Evolutionary conservation across 2,329 filamentous ascomycete species (phyloP), one percentile per base, ranked within the genome.

Genomic region (Fusarium piperis): DNA sequence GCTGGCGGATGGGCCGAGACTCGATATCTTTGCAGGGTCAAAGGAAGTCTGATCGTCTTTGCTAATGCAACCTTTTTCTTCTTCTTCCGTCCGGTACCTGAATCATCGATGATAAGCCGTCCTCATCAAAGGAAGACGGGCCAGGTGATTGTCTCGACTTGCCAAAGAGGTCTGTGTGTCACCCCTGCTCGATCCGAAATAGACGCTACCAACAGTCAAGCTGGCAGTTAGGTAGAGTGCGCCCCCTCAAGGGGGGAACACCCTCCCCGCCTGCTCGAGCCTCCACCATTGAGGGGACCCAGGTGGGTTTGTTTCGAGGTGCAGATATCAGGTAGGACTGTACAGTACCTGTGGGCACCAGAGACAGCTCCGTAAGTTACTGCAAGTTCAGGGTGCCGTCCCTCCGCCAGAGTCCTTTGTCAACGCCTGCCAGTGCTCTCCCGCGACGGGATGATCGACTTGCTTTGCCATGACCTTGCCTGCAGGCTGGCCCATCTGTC

Each of bases 101-200:
- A 76, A 73, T 77, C 71, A 73, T 72, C 70, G 71, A 65, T 76
- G 73, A 77, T 74, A 72, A 66, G 53, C 61, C 57, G 65, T 56
- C 67, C 69, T 73, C 72, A 73, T 73, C 72, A 73, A 67, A 75
- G 70, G 67, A 75, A 70, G 67, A 73, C 68, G 65, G 74, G 51
- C 72, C 71, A 76, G 77, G 70, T 73, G 76, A 80, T 77, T 80
- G 78, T 81, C 76, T 80, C 63, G 74, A 76, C 65, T 55, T 68
- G 64, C 41, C 41, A 28, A 74, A 73, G 70, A 76, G 78, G 71
- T 76, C 78, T 79, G 79, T 79, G 80, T 81, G 77, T 76, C 74
- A 77, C 72, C 76, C 78, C 73, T 78, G 71, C 69, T 70, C 58
- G 32, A 71, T 65, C 64, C 59, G 59, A 61, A 67, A 66, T 66